Evolutionary conservation across 2,329 filamentous ascomycete genomes (phyloP), one percentile per base, ranked within the genome.

Genomic region (Exophiala dermatitidis): DNA sequence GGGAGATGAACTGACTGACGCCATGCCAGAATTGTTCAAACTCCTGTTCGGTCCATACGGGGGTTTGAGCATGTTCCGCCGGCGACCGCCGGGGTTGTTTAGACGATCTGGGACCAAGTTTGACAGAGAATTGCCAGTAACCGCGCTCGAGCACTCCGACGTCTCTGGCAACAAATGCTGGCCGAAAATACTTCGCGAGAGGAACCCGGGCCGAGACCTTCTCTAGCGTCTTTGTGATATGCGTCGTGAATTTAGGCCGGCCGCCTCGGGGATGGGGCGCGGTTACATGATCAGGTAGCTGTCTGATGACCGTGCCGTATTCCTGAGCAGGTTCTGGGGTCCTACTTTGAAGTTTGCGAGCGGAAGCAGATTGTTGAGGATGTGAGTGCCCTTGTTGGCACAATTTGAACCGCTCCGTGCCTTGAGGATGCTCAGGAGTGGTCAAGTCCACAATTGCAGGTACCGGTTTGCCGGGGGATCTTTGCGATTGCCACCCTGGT

Each of bases 81-180:
- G 72, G 29, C 80, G 71, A 9, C 26, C 40, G 29, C 29, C 40
- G 40, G 19, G 31, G n/a, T n/a, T 19, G 28, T 41, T 9, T 9
- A n/a, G 31, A 29, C 19, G 26, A 12, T 9, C 26, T 38, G 19
- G 53, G 47, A 19, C 40, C 71, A 33, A 94, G 71, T 46, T 81
- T 80, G 10, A 82, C 77, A 4, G 72, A 72, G 3, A 95, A 63
- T 2, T 74, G 67, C 90, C 90, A 96, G 68, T 86, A 83, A 0
- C 90, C 90, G 10, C 90, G 77, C 66, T 95, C 89, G 36, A 85
- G 78, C 0, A 70, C 69, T 2, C 75, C 69, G 1, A 85, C 69
- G 0, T 68, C 64, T 3, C 84, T 74, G 1, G 70, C 69, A 48
- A 79, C 74, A 1, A 68, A 58, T 3, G 63, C 60, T 0, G 84